Evolutionary conservation across 108 stramenopile species (phyloP).

Genomic region (Cyclotella atomus): DNA sequence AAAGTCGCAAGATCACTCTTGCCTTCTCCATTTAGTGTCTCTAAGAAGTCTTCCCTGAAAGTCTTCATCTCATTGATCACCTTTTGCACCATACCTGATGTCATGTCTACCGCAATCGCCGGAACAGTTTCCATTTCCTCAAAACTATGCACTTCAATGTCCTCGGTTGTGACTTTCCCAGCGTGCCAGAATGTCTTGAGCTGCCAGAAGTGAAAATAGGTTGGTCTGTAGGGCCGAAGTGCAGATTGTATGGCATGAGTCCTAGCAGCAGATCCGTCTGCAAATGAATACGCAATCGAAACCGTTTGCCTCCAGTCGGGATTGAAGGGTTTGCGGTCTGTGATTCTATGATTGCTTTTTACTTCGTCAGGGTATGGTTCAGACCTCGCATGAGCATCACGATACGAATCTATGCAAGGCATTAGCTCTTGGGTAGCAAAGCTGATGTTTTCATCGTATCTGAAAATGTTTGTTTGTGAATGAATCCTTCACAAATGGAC

Average conservation of each 20-base stretch:
- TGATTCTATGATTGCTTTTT: neutral
- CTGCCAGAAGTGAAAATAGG: conserved; percentile 93
- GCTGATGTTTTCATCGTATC: conserved; percentile 95
- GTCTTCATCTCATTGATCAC: conserved; percentile 91
- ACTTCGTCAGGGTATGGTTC: conserved; percentile 61
- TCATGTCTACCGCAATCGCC: conserved; percentile 65
- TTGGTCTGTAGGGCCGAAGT: conserved; percentile 90
- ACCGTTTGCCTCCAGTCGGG: conserved; percentile 85
- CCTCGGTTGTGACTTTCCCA: conserved; percentile 81
- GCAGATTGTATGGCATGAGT: conserved; percentile 94
- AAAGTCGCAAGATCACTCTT: conserved; percentile 86
- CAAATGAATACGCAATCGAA: conserved; percentile 88
- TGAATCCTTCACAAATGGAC: conserved; percentile 60
- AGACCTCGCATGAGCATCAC: conserved; percentile 79
- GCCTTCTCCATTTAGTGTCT: conserved; percentile 39
- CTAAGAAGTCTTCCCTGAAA: conserved; percentile 76
- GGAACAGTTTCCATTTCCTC: conserved; percentile 94
- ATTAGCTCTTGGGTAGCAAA: conserved; percentile 93
- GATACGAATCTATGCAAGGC: conserved; percentile 84
- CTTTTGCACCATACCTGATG: conserved; percentile 45
- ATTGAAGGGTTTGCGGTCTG: conserved; percentile 53
- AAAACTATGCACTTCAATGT: conserved; percentile 92
- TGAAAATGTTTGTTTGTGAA: conserved; percentile 91
- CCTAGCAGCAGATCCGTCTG: conserved; percentile 94
- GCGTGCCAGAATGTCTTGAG: conserved; percentile 98